Base-by-base conservation (phyloP, 495 filamentous ascomycete species). In the Chlorociboria aeruginascens region DNA sequence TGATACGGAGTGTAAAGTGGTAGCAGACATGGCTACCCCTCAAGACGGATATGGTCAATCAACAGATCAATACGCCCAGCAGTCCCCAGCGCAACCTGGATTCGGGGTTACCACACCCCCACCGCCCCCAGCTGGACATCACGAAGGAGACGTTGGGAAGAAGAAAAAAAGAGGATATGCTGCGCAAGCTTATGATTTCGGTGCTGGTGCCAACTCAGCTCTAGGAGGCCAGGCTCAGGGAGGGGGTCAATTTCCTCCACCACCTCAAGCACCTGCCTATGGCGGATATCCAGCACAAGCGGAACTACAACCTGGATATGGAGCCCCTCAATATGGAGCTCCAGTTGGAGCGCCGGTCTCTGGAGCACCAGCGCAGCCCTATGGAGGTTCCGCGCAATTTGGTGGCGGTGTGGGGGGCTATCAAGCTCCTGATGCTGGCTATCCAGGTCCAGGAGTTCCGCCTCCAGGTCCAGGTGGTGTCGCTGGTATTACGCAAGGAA, bases 141-240 rank as follows among this genome's bases (percentile, higher is more conserved):
- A 37, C 51, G 68, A 63, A 36, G 70, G 77, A 39, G 79, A 73
- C 29, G 67, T 73, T 50, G 64, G 78, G 56, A 72, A 78, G 70
- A 70, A 82, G 64, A 95, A 89, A 74, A 94, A 95, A 73, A 74
- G 88, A 64, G 79, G 82, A 36, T 98, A 98, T 70, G 92, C 93
- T 20, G 86, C 86, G 25, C 83, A 89, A 62, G 90, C 89, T 6
- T 98, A 90, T 63, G 93, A 95, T 9, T 89, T 97, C 59, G 89
- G 84, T 31, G 77, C 77, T 30, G 92, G 92, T 55, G 85, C 83
- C 58, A 98, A 98, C 77, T 80, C 86, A 44, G 83, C 69, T 12
- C 61, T 79, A 37, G 77, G 74, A 51, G 76, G 72, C 41, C 79
- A 82, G 59, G 62, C 61, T 39, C 64, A 67, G 25, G 73, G 63